Conservation (phyloP, 768 basidiomycete genomes). For the Tephrocybe sp. region DNA sequence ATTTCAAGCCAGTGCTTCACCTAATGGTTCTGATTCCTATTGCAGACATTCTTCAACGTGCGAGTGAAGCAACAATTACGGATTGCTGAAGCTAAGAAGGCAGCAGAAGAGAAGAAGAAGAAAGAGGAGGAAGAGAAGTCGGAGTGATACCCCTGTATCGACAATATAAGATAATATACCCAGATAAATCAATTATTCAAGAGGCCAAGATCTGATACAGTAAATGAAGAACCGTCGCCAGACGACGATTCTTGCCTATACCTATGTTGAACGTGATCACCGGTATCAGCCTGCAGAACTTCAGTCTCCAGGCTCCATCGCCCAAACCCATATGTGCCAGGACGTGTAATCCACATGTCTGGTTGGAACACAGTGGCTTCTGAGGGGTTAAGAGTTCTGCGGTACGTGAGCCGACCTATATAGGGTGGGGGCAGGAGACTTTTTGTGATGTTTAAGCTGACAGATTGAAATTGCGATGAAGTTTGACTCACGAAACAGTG, state of each 20-base stretch:
- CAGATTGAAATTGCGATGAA: neutral
- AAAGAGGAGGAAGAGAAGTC: slow-evolving; percentile 2
- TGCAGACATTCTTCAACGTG: slow-evolving; percentile 71
- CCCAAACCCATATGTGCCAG: slow-evolving; percentile 62
- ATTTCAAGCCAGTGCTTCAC: neutral
- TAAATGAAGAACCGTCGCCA: slow-evolving; percentile 26
- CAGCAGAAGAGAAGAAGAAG: slow-evolving; percentile 32
- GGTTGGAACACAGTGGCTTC: slow-evolving; percentile 41
- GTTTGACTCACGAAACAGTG: slow-evolving; percentile 8
- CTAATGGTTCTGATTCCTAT: slow-evolving; percentile 8
- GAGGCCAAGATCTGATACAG: slow-evolving; percentile 25
- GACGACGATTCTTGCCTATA: slow-evolving; percentile 32
- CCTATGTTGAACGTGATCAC: slow-evolving; percentile 23
- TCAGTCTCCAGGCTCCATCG: slow-evolving; percentile 71
- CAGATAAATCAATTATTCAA: slow-evolving; percentile 19
- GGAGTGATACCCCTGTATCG: neutral
- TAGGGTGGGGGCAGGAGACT: slow-evolving; percentile 52
- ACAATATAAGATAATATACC: slow-evolving; percentile 4
- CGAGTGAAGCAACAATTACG: slow-evolving; percentile 59
- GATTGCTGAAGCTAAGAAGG: slow-evolving; percentile 52
- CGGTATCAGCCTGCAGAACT: slow-evolving; percentile 38
- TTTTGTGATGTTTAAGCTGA: slow-evolving; percentile 22
- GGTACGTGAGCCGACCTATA: slow-evolving; percentile 63
- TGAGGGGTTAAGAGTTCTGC: slow-evolving; percentile 53
- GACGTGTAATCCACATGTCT: slow-evolving; percentile 56